Evolutionary conservation across 805 yeast species (phyloP).

Genomic region (Candida michaelii): DNA sequence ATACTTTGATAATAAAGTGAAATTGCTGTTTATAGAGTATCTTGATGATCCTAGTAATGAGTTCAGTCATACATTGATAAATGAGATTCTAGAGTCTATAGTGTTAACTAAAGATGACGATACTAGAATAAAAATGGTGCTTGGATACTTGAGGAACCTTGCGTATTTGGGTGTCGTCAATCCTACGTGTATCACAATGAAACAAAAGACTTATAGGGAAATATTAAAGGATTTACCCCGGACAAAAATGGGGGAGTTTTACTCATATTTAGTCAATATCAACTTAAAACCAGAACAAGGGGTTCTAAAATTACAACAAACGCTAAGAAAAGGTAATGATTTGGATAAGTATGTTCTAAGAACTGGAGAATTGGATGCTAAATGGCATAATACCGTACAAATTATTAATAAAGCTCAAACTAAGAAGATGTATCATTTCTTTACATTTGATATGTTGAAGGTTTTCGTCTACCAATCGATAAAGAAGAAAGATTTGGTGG

Average conservation of each 20-base stretch:
- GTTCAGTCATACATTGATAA: conserved; percentile 18
- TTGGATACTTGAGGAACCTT: conserved; percentile 27
- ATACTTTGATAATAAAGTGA: conserved; percentile 10
- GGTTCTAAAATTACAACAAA: conserved; percentile 18
- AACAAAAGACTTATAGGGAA: conserved; percentile 15
- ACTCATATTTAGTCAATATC: conserved; percentile 28
- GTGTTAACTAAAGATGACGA: conserved; percentile 13
- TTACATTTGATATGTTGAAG: conserved; percentile 26
- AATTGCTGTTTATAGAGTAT: conserved; percentile 26
- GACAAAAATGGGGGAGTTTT: conserved; percentile 22
- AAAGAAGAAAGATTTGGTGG: conserved; percentile 27
- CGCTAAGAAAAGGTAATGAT: conserved; percentile 28
- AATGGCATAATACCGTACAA: conserved; percentile 36
- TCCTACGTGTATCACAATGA: conserved; percentile 21
- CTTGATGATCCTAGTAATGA: conserved; percentile 24
- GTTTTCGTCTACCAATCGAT: conserved; percentile 24
- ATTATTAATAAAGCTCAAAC: conserved; percentile 17
- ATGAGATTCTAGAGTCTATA: conserved; percentile 15
- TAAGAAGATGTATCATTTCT: conserved; percentile 32
- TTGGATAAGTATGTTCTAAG: conserved; percentile 33
- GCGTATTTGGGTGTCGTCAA: conserved; percentile 25
- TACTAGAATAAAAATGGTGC: conserved; percentile 19
- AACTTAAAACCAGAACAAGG: conserved; percentile 31
- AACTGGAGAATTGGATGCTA: conserved; percentile 36
- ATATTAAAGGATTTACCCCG: conserved; percentile 21